These are phyloP conservation scores for Beauveria australis DNA, from an alignment of 2,329 filamentous ascomycete species.

Conservation along the genomic window DNA sequence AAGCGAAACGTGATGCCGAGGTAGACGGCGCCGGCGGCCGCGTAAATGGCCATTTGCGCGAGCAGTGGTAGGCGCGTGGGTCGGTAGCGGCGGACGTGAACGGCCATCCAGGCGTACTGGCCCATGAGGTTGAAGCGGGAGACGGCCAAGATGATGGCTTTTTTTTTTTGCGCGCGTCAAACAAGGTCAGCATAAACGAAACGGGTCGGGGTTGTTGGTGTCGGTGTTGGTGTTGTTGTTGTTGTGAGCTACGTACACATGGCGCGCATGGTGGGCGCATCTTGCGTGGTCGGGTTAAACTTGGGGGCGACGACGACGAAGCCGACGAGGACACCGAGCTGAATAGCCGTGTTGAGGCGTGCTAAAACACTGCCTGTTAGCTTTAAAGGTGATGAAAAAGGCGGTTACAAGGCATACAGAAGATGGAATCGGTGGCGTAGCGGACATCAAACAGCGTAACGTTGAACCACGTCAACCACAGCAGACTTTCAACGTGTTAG, in stretches of 20 bases:
- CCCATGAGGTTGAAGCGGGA: conserved; percentile 43
- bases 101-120: conserved; percentile 43
- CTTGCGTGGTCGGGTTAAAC: conserved; percentile 32
- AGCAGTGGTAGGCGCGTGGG: conserved; percentile 27
- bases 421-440: conserved; percentile 55
- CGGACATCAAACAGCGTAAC: conserved; percentile 59
- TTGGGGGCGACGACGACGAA: conserved; percentile 52
- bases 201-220: too few relatives aligned
- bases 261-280: conserved; percentile 28
- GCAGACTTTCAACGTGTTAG: conserved; percentile 29
- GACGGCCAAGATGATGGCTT: conserved; percentile 39
- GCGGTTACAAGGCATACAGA: conserved; percentile 27
- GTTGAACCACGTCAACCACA: conserved; percentile 62
- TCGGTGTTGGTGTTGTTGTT: too few relatives aligned
- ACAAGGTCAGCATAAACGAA: background rate
- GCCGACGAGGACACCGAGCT: conserved; percentile 57
- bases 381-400: too few relatives aligned
- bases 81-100: conserved; percentile 33
- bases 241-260: conserved; percentile 27
- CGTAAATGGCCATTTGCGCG: conserved; percentile 27
- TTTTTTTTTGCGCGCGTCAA: conserved; percentile 13
- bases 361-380: conserved; percentile 23
- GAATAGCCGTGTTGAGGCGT: conserved; percentile 47
- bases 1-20: conserved; percentile 35
- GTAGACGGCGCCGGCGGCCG: conserved; percentile 29